A percentile compares a stretch with the other conserved stretches of the same genome.
These are phyloP conservation scores for Wakefieldia striispora DNA, from an alignment of 768 basidiomycete genomes.

Conservation along the genomic window DNA sequence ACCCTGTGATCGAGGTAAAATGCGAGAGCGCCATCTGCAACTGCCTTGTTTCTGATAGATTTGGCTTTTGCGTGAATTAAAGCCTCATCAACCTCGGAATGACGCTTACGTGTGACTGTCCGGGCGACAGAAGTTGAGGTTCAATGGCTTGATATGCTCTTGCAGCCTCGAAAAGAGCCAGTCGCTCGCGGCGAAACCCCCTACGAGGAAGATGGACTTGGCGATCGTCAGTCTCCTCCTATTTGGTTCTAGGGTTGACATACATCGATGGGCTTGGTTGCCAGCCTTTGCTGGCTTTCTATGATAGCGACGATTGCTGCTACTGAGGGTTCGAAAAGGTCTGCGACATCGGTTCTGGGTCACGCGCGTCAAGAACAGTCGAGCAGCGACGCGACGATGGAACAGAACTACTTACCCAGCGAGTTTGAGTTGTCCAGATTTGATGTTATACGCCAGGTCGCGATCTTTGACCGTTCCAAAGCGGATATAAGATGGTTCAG, in stretches of 20 bases:
- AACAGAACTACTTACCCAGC: slow-evolving; percentile 22
- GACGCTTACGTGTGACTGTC: slow-evolving; percentile 47
- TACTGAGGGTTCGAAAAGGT: slow-evolving; percentile 30
- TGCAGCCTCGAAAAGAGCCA: slow-evolving; percentile 39
- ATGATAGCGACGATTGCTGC: slow-evolving; percentile 21
- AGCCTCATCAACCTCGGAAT: slow-evolving; percentile 4
- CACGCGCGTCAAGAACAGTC: background rate
- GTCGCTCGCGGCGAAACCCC: slow-evolving; percentile 44
- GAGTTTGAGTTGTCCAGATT: slow-evolving; percentile 47
- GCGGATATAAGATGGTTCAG: slow-evolving; percentile 43
- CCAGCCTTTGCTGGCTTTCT: slow-evolving; percentile 21
- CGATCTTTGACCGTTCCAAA: slow-evolving; percentile 46
- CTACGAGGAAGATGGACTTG: slow-evolving; percentile 42
- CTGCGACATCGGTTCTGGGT: slow-evolving; percentile 28
- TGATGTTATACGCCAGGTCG: slow-evolving; percentile 40
- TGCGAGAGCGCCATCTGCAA: slow-evolving; percentile 44
- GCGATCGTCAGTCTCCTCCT: slow-evolving; percentile 1
- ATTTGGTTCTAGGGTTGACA: background rate
- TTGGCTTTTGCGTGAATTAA: background rate
- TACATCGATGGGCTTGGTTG: slow-evolving; percentile 24
- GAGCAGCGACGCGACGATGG: no score
- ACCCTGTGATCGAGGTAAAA: slow-evolving; percentile 46
- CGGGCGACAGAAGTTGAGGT: slow-evolving; percentile 45
- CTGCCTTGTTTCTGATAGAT: slow-evolving; percentile 42
- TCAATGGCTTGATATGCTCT: slow-evolving; percentile 30